Evolutionary conservation across 805 yeast genomes (phyloP).

Genomic region (Saccharomycopsis capsularis): DNA sequence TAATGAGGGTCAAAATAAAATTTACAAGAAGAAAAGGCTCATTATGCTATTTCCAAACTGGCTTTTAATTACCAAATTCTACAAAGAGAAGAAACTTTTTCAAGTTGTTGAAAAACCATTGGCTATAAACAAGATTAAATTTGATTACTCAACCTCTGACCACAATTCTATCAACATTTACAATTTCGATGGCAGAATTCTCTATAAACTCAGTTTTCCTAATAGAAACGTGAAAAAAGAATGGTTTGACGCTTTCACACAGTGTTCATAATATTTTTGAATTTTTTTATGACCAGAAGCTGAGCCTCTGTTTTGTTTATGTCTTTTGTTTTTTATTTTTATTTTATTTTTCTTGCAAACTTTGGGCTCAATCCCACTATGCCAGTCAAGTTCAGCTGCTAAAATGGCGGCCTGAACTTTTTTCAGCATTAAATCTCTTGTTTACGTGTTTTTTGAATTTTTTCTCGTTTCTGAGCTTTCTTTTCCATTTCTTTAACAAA

Average conservation of each 20-base stretch:
- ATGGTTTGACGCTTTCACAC: constrained; percentile 14
- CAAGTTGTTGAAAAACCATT: constrained; percentile 21
- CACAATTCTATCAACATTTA: constrained; percentile 20
- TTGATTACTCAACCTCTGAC: constrained; percentile 20
- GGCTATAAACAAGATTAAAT: constrained; percentile 7
- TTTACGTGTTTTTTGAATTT: too few species aligned
- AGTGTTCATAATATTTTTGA: too few species aligned
- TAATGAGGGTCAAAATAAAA: constrained; percentile 19
- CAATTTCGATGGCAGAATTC: constrained; percentile 16
- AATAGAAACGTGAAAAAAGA: constrained; percentile 12
- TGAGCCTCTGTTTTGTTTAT: too few species aligned
- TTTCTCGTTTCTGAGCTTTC: too few species aligned
- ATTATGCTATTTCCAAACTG: constrained; percentile 20
- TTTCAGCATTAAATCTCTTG: too few species aligned
- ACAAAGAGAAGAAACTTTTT: constrained; percentile 13
- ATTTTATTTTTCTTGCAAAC: too few species aligned
- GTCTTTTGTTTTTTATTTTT: too few species aligned
- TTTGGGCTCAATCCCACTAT: too few species aligned
- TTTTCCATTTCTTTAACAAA: too few species aligned
- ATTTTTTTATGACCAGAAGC: too few species aligned
- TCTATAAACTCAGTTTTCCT: constrained; percentile 18
- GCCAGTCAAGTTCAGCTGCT: too few species aligned
- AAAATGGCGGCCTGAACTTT: too few species aligned
- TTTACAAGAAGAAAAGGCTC: constrained; percentile 21
- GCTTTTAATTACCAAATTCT: constrained; percentile 16